Percentiles rank a stretch among this genome's conserved stretches.
phyloP scores from a whole-genome alignment of 768 basidiomycete species.

The Boletus vinaceobasis region DNA sequence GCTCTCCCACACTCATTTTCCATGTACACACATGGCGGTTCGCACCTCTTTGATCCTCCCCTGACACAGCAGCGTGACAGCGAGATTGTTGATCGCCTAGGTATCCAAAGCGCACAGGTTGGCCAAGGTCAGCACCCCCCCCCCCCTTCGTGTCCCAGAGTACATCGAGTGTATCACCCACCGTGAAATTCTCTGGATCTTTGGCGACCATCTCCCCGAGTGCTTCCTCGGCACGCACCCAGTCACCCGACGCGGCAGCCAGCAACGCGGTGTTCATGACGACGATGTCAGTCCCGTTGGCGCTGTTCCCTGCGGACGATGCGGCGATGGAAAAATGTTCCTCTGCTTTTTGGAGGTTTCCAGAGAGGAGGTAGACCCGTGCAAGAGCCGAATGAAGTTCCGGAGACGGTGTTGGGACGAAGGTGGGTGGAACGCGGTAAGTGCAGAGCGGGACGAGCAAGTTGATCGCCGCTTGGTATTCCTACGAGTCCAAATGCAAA shows the following conservation, averaged over 20 bases:
- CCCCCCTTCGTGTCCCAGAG: no score
- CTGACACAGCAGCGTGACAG: constrained; percentile 66
- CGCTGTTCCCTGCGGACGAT: constrained; percentile 42
- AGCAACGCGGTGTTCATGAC: constrained; percentile 66
- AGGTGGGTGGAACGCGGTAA: constrained; percentile 26
- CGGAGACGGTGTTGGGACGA: constrained; percentile 37
- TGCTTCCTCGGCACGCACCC: constrained; percentile 48
- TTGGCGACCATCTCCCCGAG: constrained; percentile 44
- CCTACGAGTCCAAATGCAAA: not conserved
- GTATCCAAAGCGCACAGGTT: no score
- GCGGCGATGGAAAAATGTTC: constrained; percentile 47
- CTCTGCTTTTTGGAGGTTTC: constrained; percentile 57
- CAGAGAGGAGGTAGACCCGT: constrained; percentile 72
- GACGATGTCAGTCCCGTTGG: constrained; percentile 42
- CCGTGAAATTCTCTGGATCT: constrained; percentile 62
- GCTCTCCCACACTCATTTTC: not conserved
- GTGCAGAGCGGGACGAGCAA: constrained; percentile 66
- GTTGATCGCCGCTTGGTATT: constrained; percentile 49
- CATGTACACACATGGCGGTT: not conserved
- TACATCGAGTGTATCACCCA: constrained; percentile 18
- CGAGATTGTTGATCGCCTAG: constrained; percentile 74
- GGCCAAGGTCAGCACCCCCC: not conserved
- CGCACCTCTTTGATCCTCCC: constrained; percentile 70
- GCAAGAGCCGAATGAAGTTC: constrained; percentile 67
- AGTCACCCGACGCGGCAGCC: constrained; percentile 68